Evolutionary conservation across 2,329 filamentous ascomycete genomes (phyloP), one percentile per base, ranked within the genome.

Genomic region (Cytospora paraplurivora): DNA sequence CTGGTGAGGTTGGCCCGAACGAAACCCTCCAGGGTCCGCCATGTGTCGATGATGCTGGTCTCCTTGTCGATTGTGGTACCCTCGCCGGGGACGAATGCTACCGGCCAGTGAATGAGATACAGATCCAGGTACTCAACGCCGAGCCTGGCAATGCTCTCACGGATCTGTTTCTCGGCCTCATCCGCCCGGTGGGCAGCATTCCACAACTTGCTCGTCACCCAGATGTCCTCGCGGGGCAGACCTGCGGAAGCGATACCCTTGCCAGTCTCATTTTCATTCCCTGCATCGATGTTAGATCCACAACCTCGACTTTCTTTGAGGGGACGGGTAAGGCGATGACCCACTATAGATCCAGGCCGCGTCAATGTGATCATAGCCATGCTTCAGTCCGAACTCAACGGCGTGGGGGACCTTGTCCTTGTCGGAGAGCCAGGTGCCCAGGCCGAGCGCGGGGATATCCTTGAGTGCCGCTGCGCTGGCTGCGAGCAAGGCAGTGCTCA

Each of bases 21-120:
- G 21, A 88, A 70, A 66, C 81, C 78, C 72, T 85, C 82, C 81
- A 89, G 82, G 2, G 81, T 81, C 41, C 79, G 75, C 84, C 85
- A 89, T 58, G 85, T 88, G 61, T 79, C 73, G 51, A 77, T 35
- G 33, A 67, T 44, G 17, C 49, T 49, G n/a, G 70, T 73, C 2
- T 68, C 44, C 52, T 69, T 37, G 58, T 76, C 75, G 27, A 76
- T 59, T 58, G 68, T 67, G 2, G 58, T 67, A 7, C 68, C 69
- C 32, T 69, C 65, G 12, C 66, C 72, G 1, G 74, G 75, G 2
- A 75, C 66, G 61, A 76, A 76, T 10, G 74, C 72, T 76, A 69
- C 81, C 12, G 81, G 81, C 81, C 81, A 83, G 71, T 82, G 79
- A 68, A 85, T 81, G 19, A 85, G 77, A 68, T 83, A 85, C 2